Evolutionary conservation across 306 rosid species (phyloP), one percentile per base, ranked within the genome.

Genomic region (Alnus rubra): DNA sequence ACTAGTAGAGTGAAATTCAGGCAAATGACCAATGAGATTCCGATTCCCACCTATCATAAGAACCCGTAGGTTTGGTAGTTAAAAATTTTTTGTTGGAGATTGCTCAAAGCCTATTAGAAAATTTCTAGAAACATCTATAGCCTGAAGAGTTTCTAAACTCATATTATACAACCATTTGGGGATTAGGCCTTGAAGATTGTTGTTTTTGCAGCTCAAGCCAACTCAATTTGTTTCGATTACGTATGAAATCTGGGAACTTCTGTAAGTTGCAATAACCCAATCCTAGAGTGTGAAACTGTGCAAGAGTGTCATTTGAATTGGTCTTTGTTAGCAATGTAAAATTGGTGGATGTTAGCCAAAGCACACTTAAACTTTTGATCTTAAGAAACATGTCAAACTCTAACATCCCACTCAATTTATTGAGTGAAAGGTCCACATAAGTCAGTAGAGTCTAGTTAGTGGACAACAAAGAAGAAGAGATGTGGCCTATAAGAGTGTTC

Each of bases 131-230:
- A 50, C 1, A 1, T 0, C 10, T 13, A 50, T 0, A 13, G 1
- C 0, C 11, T 0, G 3, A 13, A 50, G 16, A 50, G 54, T 0
- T 50, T 50, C 54, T 50, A 10, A 10, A 50, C 54, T 50, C 11
- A 10, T 15, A 50, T 50, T 50, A 50, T 13, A 2, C 54, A 50
- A 2, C 54, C 54, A 50, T 49, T 53, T 83, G 9, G 88, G 91
- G 19, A 88, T 7, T 55, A 51, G 81, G n/a, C 96, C 90, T 0
- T 44, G 77, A 3, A 89, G 33, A 55, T 54, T 55, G 82, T 82
- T 85, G 3, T 15, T 5, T 60, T 78, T n/a, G 15, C 54, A 75
- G 81, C 74, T 86, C 2, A 58, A 80, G 73, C 11, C 3, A 4
- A 37, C 0, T 10, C 37, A 79, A 12, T 28, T 3, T 31, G 0